Percentiles rank a stretch among this genome's conserved stretches.
These are phyloP conservation scores for Castanopsis chinensis DNA, from an alignment of 306 rosid species.

Conservation along the genomic window DNA sequence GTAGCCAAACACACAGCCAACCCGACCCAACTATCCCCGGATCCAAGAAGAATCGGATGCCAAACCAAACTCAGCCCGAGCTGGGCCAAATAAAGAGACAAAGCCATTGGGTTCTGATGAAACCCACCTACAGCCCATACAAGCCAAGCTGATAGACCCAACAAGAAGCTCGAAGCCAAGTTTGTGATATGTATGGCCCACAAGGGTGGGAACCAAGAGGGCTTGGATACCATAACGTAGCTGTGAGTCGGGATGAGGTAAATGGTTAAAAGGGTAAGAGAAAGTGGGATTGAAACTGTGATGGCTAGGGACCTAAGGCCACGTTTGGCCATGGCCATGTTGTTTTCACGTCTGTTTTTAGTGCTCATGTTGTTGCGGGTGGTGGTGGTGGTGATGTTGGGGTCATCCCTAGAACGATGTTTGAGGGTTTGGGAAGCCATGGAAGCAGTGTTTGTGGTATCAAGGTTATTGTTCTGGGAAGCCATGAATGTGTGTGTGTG, in stretches of 20 bases:
- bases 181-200: conserved; percentile 49
- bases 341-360: conserved; percentile 17
- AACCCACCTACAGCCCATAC: conserved; percentile 81
- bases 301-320: conserved; percentile 59
- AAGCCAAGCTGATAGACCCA: conserved; percentile 73
- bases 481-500: not conserved
- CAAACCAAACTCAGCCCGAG: conserved; percentile 40
- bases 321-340: conserved; percentile 62
- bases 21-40: conserved; percentile 41
- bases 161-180: conserved; percentile 47
- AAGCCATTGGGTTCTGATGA: conserved; percentile 44
- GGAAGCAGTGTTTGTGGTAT: not conserved
- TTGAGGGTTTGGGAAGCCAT: conserved; percentile 60
- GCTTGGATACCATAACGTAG: conserved; percentile 8
- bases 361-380: not conserved
- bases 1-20: conserved; percentile 33
- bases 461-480: not conserved
- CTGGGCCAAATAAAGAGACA: conserved; percentile 47
- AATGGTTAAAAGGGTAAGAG: conserved; percentile 39
- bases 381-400: not conserved
- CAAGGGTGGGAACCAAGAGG: conserved; percentile 70
- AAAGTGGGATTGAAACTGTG: conserved; percentile 47
- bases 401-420: conserved; percentile 36
- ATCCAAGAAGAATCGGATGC: conserved; percentile 58
- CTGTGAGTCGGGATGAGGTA: conserved; percentile 28